Percentiles rank a stretch among this genome's conserved stretches.
Evolutionary conservation across 805 yeast species (phyloP).

Genomic region (Lipomyces mesembrius): DNA sequence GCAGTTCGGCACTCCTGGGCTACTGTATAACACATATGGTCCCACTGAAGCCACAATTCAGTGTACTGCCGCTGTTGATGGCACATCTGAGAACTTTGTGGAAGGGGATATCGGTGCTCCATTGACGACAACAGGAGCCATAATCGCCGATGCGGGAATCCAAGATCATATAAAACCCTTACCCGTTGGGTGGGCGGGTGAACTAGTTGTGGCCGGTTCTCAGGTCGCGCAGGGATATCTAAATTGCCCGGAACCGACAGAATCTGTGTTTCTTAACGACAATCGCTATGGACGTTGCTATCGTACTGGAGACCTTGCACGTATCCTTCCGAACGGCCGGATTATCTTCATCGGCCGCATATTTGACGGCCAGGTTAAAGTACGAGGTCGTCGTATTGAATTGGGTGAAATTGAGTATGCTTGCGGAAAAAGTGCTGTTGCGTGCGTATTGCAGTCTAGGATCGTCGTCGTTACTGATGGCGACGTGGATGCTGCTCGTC

Average conservation of each 20-base stretch:
- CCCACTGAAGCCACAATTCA: conserved; percentile 42
- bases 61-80: conserved; percentile 37
- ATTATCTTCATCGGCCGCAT: conserved; percentile 39
- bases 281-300: conserved; percentile 36
- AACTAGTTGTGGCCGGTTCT: conserved; percentile 41
- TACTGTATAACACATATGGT: conserved; percentile 39
- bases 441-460: conserved; percentile 12
- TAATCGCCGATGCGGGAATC: conserved; percentile 22
- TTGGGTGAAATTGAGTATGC: conserved; percentile 43
- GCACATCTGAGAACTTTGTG: conserved; percentile 16
- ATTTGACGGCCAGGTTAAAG: conserved; percentile 43
- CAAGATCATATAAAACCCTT: conserved; percentile 21
- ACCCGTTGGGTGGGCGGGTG: conserved; percentile 42
- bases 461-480: conserved; percentile 28
- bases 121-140: conserved; percentile 25
- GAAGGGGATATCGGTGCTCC: conserved; percentile 38
- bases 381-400: conserved; percentile 44
- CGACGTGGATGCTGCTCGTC: neutral
- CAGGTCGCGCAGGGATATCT: conserved; percentile 43
- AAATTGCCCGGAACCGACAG: conserved; percentile 38
- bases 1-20: conserved; percentile 31
- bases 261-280: conserved; percentile 33
- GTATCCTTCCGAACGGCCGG: conserved; percentile 35
- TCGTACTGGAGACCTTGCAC: conserved; percentile 43
- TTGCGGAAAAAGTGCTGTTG: conserved; percentile 20